Evolutionary conservation across 352 stramenopile genomes (phyloP).

Genomic region (Lagenidium giganteum): DNA sequence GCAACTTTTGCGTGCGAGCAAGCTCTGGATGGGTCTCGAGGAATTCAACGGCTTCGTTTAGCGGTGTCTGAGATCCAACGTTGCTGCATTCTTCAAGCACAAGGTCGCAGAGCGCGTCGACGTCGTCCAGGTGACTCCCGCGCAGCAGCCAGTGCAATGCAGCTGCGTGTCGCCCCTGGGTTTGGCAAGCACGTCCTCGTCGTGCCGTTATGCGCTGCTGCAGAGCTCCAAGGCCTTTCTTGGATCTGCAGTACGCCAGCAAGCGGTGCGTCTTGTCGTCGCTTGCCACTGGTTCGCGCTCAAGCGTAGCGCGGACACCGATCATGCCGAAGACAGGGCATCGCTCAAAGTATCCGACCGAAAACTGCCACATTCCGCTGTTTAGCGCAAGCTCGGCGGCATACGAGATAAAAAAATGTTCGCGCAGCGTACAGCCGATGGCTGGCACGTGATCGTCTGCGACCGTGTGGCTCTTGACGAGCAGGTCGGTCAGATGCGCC

Average conservation of each 20-base stretch:
- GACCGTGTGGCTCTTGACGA: conserved; percentile 51
- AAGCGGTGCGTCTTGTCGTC: conserved; percentile 62
- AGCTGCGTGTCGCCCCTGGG: conserved; percentile 28
- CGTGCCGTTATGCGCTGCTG: conserved; percentile 30
- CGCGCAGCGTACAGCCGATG: conserved; percentile 43
- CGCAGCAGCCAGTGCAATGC: conserved; percentile 68
- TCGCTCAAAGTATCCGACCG: conserved; percentile 52
- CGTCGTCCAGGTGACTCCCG: conserved; percentile 44
- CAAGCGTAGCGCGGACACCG: conserved; percentile 33
- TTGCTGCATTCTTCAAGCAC: conserved; percentile 43
- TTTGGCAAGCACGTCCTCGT: conserved; percentile 36
- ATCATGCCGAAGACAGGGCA: conserved; percentile 46
- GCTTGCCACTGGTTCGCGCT: conserved; percentile 37
- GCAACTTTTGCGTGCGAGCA: conserved; percentile 37
- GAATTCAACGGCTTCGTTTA: conserved; percentile 72
- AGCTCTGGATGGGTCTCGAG: conserved; percentile 40
- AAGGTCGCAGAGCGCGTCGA: conserved; percentile 50
- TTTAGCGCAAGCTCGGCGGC: conserved; percentile 56
- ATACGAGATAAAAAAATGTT: conserved; percentile 66
- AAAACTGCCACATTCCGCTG: conserved; percentile 63
- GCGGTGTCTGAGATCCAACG: conserved; percentile 26
- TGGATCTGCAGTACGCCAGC: conserved; percentile 45
- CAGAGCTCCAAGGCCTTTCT: conserved; percentile 27
- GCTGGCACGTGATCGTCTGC: conserved; percentile 34
- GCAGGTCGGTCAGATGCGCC: conserved; percentile 54